phyloP scores from a whole-genome alignment of 2,329 filamentous ascomycete species.

The Hypoxylon sp. region DNA sequence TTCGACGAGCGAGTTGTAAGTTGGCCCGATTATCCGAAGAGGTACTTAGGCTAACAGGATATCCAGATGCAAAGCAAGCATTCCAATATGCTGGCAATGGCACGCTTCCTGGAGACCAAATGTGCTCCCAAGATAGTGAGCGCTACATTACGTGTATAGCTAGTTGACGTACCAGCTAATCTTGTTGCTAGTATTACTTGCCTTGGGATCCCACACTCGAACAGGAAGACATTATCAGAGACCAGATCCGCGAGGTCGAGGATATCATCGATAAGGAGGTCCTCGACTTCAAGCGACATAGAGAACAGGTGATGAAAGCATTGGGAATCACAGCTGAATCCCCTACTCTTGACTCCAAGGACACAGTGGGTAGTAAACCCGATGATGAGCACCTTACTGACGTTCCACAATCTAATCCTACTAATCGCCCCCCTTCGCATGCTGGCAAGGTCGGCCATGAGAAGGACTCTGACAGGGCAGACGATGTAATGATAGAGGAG shows the following conservation, averaged over 20 bases:
- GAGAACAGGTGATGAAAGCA: slow-evolving; percentile 58
- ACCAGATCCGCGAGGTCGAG: slow-evolving; percentile 77
- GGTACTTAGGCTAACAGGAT: slow-evolving; percentile 46
- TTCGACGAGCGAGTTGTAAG: slow-evolving; percentile 84
- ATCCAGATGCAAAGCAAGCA: slow-evolving; percentile 81
- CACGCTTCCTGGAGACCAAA: slow-evolving; percentile 79
- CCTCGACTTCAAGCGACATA: slow-evolving; percentile 69
- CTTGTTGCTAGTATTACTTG: slow-evolving; percentile 77
- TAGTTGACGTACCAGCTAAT: slow-evolving; percentile 11
- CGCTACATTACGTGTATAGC: slow-evolving; percentile 37
- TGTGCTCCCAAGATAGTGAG: slow-evolving; percentile 80
- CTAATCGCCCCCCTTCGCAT: slow-evolving; percentile 53
- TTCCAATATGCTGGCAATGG: slow-evolving; percentile 76
- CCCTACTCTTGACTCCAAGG: slow-evolving; percentile 52
- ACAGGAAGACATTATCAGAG: slow-evolving; percentile 78
- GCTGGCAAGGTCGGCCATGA: slow-evolving; percentile 52
- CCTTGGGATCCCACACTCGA: slow-evolving; percentile 80
- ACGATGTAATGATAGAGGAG: slow-evolving; percentile 83
- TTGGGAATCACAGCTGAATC: slow-evolving; percentile 52
- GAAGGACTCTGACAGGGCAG: slow-evolving; percentile 73
- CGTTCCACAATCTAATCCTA: slow-evolving; percentile 54
- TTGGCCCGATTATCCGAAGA: background rate
- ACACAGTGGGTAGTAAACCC: slow-evolving; percentile 60
- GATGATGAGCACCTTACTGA: slow-evolving; percentile 57
- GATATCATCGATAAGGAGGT: slow-evolving; percentile 73